A percentile compares a stretch with the other conserved stretches of the same genome.
These are phyloP conservation scores for Moesziomyces sp. DNA, from an alignment of 1,284 basidiomycete genomes.

Conservation along the genomic window DNA sequence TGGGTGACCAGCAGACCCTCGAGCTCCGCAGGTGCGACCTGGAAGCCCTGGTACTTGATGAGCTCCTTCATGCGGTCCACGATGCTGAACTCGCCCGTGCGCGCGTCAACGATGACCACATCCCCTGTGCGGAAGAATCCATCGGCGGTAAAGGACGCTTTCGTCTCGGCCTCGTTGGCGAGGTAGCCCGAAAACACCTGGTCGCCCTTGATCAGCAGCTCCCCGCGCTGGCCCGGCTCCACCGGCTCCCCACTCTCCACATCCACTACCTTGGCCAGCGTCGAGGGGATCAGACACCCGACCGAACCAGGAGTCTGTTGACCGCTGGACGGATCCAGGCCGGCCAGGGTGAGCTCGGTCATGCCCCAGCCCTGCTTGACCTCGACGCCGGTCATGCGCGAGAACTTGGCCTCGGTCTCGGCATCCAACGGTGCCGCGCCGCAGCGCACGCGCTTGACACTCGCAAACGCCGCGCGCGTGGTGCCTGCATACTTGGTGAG, in stretches of 20 bases:
- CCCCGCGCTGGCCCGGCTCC: constrained; percentile 36
- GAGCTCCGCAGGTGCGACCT: constrained; percentile 63
- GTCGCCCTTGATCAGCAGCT: constrained; percentile 42
- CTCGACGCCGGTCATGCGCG: constrained; percentile 32
- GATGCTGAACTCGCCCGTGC: constrained; percentile 50
- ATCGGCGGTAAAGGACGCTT: constrained; percentile 75
- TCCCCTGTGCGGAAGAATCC: constrained; percentile 64
- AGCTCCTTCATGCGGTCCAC: constrained; percentile 64
- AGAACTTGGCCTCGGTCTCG: constrained; percentile 30
- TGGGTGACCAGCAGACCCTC: constrained; percentile 49
- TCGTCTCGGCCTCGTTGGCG: constrained; percentile 60
- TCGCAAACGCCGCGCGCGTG: constrained; percentile 18
- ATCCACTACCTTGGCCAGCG: constrained; percentile 41
- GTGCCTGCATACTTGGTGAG: constrained; percentile 30
- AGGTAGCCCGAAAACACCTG: constrained; percentile 51
- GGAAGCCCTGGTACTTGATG: constrained; percentile 65
- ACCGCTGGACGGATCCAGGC: constrained; percentile 29
- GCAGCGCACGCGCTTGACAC: constrained; percentile 24
- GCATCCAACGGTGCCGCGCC: constrained; percentile 48
- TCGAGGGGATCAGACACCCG: constrained; percentile 37
- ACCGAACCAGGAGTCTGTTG: constrained; percentile 33
- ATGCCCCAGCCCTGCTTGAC: constrained; percentile 53
- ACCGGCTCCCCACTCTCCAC: constrained; percentile 28
- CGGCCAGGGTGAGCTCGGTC: constrained; percentile 53
- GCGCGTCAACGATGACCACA: constrained; percentile 42